These are phyloP conservation scores for Chaetomium globosum DNA, from an alignment of 2,329 filamentous ascomycete genomes.

Conservation along the genomic window DNA sequence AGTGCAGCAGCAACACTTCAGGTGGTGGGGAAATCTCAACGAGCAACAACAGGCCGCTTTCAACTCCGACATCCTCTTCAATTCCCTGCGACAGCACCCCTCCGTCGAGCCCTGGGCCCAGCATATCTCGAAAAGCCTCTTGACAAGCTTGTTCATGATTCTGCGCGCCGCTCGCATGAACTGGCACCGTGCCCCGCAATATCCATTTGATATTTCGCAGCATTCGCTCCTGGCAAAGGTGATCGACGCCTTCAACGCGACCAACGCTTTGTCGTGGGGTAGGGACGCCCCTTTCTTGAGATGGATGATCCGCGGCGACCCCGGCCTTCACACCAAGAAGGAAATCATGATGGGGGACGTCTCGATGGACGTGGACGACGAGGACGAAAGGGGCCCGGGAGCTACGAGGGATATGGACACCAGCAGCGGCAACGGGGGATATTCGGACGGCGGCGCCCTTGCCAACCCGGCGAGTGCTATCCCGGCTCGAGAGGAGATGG, in stretches of 20 bases:
- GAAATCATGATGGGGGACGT: neutral
- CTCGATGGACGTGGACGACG: neutral
- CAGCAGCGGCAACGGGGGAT: neutral
- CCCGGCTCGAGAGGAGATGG: neutral
- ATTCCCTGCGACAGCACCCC: neutral
- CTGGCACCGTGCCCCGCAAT: neutral
- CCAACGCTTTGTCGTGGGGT: neutral
- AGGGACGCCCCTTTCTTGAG: neutral
- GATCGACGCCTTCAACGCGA: neutral
- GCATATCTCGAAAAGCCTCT: neutral
- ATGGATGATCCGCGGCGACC: neutral
- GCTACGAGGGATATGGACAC: neutral
- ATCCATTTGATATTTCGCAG: neutral
- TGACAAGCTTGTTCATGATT: neutral
- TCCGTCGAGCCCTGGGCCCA: neutral
- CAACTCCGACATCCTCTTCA: neutral
- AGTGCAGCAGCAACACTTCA: neutral
- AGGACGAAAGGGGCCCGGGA: neutral
- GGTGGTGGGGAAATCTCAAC: neutral
- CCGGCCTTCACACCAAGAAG: neutral
- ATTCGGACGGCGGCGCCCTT: neutral
- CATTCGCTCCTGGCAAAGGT: neutral
- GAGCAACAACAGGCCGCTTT: neutral
- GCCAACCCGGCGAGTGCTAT: neutral
- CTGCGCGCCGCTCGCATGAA: neutral